A percentile compares a stretch with the other conserved stretches of the same genome.
Evolutionary conservation across 2,329 filamentous ascomycete species (phyloP).

Genomic region (Scytalidium lignicola): DNA sequence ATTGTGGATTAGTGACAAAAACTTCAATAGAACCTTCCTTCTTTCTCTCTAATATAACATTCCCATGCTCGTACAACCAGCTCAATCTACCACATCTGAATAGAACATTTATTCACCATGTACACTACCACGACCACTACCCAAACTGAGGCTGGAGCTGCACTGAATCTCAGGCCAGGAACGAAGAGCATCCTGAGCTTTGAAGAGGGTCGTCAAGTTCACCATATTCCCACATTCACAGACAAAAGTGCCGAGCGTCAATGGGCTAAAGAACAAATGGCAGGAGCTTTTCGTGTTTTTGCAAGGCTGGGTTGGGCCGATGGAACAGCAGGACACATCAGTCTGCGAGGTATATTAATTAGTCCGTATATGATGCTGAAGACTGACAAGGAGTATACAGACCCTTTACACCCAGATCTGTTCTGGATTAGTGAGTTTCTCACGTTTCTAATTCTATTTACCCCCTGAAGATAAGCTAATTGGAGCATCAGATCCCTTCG

Average conservation of each 20-base stretch:
- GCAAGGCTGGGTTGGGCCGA: conserved; percentile 35
- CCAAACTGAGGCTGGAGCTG: too few species aligned
- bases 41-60: too few species aligned
- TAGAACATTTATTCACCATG: too few species aligned
- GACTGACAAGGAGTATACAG: conserved; percentile 27
- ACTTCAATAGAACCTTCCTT: too few species aligned
- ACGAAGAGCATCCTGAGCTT: too few species aligned
- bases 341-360: conserved; percentile 24
- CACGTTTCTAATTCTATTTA: conserved; percentile 26
- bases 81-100: too few species aligned
- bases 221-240: too few species aligned
- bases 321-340: conserved; percentile 37
- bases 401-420: conserved; percentile 13
- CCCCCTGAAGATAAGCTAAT: conserved; percentile 40
- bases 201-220: too few species aligned
- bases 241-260: conserved; percentile 27
- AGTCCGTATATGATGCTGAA: conserved; percentile 35
- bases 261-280: conserved; percentile 37
- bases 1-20: too few species aligned
- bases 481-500: conserved; percentile 36
- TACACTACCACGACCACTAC: too few species aligned
- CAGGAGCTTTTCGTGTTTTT: conserved; percentile 38
- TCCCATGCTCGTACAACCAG: too few species aligned
- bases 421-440: conserved; percentile 16
- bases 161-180: too few species aligned